A percentile compares a stretch with the other conserved stretches of the same genome.
phyloP scores from a whole-genome alignment of 768 basidiomycete species.

The Psilocybe sp. region DNA sequence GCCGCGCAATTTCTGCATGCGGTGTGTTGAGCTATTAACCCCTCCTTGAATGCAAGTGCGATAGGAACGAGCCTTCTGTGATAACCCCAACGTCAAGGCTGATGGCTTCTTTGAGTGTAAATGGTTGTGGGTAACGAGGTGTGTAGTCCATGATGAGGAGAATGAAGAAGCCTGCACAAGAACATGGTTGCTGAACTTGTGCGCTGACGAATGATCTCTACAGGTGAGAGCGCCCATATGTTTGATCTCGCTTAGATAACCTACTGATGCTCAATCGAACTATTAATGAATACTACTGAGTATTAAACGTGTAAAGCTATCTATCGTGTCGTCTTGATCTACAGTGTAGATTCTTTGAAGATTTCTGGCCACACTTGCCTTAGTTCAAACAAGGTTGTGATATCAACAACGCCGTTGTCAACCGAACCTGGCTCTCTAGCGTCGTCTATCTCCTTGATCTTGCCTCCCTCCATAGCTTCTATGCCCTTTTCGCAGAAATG shows the following conservation, averaged over 20 bases:
- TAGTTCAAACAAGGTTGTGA: slow-evolving; percentile 63
- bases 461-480: slow-evolving; percentile 62
- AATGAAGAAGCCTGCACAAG: neutral
- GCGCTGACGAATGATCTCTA: neutral
- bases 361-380: slow-evolving; percentile 73
- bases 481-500: slow-evolving; percentile 75
- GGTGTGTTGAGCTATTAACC: neutral
- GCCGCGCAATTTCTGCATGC: slow-evolving; percentile 64
- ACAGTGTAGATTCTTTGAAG: slow-evolving; percentile 38
- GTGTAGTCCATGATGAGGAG: slow-evolving; percentile 55
- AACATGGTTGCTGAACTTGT: neutral
- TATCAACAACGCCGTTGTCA: slow-evolving; percentile 46
- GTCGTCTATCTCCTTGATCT: slow-evolving; percentile 43
- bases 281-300: neutral
- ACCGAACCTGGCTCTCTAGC: slow-evolving; percentile 31
- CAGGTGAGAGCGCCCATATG: neutral
- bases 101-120: slow-evolving; percentile 63
- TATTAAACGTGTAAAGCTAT: neutral
- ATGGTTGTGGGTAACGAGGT: slow-evolving; percentile 72
- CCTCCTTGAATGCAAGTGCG: slow-evolving; percentile 1
- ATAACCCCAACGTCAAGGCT: slow-evolving; percentile 64
- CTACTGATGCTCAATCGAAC: neutral
- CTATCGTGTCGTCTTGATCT: neutral
- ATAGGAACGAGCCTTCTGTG: slow-evolving; percentile 54
- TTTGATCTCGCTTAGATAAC: neutral